These are phyloP conservation scores for Chytriomyces hyalinus DNA, from an alignment of 192 early-diverging fungal genomes.

Conservation along the genomic window DNA sequence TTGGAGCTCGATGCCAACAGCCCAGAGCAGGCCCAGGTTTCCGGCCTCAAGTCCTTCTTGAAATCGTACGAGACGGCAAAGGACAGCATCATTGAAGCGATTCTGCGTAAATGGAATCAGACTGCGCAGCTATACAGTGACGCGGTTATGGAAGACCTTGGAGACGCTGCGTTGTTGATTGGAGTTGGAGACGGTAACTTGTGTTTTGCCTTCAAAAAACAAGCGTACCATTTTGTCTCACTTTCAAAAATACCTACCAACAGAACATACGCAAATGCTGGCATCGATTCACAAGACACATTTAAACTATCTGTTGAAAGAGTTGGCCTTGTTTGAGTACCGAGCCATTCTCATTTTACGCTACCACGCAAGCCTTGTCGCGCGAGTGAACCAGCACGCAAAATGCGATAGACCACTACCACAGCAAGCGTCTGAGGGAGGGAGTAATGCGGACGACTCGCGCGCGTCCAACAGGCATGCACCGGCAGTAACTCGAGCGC, in stretches of 20 bases:
- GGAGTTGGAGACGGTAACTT: not conserved
- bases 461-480: conserved; percentile 12
- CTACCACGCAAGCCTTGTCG: conserved; percentile 26
- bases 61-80: not conserved
- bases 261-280: not conserved
- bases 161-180: not conserved
- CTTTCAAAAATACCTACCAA: not conserved
- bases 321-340: conserved; percentile 22
- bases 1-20: not conserved
- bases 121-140: conserved; percentile 2
- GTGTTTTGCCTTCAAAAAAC: too few species aligned
- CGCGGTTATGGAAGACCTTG: not conserved
- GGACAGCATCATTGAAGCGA: not conserved
- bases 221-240: not conserved
- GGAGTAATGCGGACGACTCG: not conserved
- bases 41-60: conserved; percentile 8
- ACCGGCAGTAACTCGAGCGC: conserved; percentile 4
- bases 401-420: not conserved
- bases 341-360: conserved; percentile 18
- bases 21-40: not conserved
- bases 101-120: conserved; percentile 18
- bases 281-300: conserved; percentile 20
- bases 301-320: conserved; percentile 9
- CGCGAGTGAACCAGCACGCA: conserved; percentile 21
- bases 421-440: not conserved